Conservation (phyloP, 768 basidiomycete genomes). For the Mycena indigotica region DNA sequence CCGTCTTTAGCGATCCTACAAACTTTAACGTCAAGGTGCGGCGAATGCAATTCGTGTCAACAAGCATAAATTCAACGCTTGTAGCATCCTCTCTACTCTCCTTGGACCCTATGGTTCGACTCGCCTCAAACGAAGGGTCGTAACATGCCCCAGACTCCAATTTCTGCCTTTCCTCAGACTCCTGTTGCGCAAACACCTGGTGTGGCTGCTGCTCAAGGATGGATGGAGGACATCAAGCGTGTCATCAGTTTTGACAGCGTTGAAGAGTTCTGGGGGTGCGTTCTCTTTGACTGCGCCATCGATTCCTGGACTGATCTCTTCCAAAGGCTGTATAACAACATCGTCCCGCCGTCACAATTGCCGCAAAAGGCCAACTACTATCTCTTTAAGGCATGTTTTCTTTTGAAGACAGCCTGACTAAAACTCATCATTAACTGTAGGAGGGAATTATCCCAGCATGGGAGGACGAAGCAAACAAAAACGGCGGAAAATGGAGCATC, state of each 20-base stretch:
- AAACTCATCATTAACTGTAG: conserved; percentile 45
- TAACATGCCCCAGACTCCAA: conserved; percentile 82
- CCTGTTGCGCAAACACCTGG: conserved; percentile 75
- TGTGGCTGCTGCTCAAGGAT: conserved; percentile 75
- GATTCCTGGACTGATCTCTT: conserved; percentile 8
- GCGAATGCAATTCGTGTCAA: no score
- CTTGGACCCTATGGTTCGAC: conserved; percentile 99
- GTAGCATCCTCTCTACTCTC: conserved; percentile 90
- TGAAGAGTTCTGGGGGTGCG: conserved; percentile 99
- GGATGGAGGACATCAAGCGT: conserved; percentile 99
- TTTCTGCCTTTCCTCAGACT: conserved; percentile 76
- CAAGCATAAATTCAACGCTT: no score
- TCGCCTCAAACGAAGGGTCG: conserved; percentile 90
- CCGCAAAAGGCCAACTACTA: conserved; percentile 99
- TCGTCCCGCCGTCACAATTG: conserved; percentile 90
- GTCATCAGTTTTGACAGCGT: conserved; percentile 96
- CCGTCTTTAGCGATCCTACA: conserved; percentile 90
- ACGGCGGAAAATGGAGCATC: conserved; percentile 98
- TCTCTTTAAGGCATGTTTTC: conserved; percentile 82
- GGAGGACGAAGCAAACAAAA: conserved; percentile 96
- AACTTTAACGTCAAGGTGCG: conserved; percentile 96
- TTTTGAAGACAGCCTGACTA: no score
- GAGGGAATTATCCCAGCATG: conserved; percentile 96
- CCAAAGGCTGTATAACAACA: conserved; percentile 91
- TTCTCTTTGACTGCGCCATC: conserved; percentile 15